Percentiles rank a stretch among this genome's conserved stretches.
phyloP scores from a whole-genome alignment of 148 eudicot genomes.

The Vaccinium myrtillus region DNA sequence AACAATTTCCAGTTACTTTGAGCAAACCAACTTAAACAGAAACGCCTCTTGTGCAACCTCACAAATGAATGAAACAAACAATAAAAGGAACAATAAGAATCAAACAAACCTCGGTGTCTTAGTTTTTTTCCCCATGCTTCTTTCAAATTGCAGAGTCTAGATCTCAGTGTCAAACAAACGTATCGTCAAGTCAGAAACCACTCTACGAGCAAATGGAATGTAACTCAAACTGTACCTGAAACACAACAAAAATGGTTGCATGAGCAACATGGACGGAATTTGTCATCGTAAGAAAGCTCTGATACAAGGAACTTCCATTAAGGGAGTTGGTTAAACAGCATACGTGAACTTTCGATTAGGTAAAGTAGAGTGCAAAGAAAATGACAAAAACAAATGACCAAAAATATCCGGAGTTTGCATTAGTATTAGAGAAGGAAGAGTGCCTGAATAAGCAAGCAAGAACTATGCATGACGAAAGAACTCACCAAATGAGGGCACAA shows the following conservation, averaged over 20 bases:
- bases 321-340: not conserved
- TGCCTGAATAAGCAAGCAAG: conserved; percentile 6
- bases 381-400: not conserved
- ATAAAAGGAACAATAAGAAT: conserved; percentile 1
- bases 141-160: conserved; percentile 17
- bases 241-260: conserved; percentile 13
- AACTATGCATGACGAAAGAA: conserved; percentile 8
- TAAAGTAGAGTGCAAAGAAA: not conserved
- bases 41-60: not conserved
- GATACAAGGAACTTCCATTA: not conserved
- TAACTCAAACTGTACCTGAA: conserved; percentile 94
- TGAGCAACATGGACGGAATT: not conserved
- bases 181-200: conserved; percentile 62
- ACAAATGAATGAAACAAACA: not conserved
- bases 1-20: not conserved
- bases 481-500: conserved; percentile 86
- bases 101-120: not conserved
- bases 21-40: not conserved
- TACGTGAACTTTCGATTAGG: not conserved
- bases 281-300: not conserved
- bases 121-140: not conserved
- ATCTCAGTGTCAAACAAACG: conserved; percentile 85
- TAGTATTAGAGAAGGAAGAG: not conserved
- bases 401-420: not conserved
- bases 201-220: conserved; percentile 78